Conservation (phyloP, 208 protist species). For the Wallacemonas sp. region DNA sequence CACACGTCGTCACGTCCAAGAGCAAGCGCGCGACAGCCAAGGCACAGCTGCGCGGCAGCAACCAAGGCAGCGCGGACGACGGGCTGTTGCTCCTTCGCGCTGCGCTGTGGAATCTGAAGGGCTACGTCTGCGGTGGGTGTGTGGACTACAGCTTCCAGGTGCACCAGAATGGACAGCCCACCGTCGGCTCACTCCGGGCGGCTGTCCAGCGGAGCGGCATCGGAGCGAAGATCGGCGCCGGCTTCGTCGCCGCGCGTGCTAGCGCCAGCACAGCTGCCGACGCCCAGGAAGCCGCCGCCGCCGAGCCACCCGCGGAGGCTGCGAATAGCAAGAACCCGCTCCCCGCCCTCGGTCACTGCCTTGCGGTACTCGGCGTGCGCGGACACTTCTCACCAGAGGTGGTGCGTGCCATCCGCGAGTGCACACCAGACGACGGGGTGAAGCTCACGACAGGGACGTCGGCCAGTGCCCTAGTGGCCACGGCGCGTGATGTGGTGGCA, state of each 20-base stretch:
- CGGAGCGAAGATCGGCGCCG: conserved; percentile 16
- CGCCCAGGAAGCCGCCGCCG: not conserved
- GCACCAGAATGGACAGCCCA: conserved; percentile 9
- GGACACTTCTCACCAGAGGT: conserved; percentile 68
- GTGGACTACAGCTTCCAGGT: conserved; percentile 58
- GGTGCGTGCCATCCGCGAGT: conserved; percentile 18
- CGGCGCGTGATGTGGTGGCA: conserved; percentile 30
- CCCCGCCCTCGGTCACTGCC: conserved; percentile 59
- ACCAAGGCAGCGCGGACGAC: conserved; percentile 15
- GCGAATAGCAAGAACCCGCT: conserved; percentile 9
- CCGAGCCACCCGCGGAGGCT: not conserved
- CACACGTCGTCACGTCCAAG: conserved; percentile 21
- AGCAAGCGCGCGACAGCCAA: conserved; percentile 43
- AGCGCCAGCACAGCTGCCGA: not conserved
- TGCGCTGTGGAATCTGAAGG: conserved; percentile 70
- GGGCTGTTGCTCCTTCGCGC: conserved; percentile 57
- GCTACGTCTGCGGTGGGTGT: conserved; percentile 47
- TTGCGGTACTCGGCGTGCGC: conserved; percentile 70
- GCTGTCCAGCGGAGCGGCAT: conserved; percentile 32
- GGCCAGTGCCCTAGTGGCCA: conserved; percentile 25
- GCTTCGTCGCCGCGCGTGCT: not conserved
- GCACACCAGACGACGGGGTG: conserved; percentile 35
- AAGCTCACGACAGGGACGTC: conserved; percentile 53
- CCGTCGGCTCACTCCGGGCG: conserved; percentile 29
- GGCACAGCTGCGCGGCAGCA: conserved; percentile 18